phyloP scores from a whole-genome alignment of 768 basidiomycete species.

The Macrolepiota dolichaula region DNA sequence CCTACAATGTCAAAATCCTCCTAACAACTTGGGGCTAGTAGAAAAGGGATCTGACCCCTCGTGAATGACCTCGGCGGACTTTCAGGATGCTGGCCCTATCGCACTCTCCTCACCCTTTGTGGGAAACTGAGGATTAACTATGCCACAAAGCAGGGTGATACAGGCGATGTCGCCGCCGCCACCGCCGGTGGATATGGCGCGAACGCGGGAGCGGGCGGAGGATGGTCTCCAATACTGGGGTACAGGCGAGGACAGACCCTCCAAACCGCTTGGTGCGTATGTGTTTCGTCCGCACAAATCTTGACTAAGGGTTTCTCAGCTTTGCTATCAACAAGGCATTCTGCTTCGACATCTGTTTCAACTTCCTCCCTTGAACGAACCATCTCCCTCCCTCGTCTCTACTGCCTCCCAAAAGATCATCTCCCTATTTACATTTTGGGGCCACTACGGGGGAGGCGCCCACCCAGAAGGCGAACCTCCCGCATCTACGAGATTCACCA shows the following conservation, averaged over 20 bases:
- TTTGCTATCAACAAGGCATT: too few species aligned
- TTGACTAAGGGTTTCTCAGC: too few species aligned
- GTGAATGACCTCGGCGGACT: conserved; percentile 95
- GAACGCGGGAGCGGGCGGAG: conserved; percentile 34
- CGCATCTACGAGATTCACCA: conserved; percentile 19
- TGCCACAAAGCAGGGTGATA: conserved; percentile 46
- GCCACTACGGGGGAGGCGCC: conserved; percentile 69
- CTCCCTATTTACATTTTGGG: conserved; percentile 87
- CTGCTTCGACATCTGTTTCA: too few species aligned
- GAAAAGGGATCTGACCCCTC: conserved; percentile 99
- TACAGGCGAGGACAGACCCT: conserved; percentile 71
- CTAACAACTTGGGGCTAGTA: conserved; percentile 87
- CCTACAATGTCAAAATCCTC: conserved; percentile 78
- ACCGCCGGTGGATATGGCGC: background rate
- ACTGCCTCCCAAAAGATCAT: conserved; percentile 91
- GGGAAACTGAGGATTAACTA: conserved; percentile 42
- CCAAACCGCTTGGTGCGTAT: conserved; percentile 84
- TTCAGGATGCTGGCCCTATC: conserved; percentile 91
- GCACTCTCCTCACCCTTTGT: conserved; percentile 77
- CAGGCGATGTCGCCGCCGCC: conserved; percentile 37
- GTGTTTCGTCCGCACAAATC: too few species aligned
- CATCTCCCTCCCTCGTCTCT: conserved; percentile 75
- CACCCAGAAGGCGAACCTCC: conserved; percentile 30
- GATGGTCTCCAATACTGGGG: conserved; percentile 76
- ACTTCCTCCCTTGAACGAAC: conserved; percentile 88